Evolutionary conservation across 2,329 filamentous ascomycete species (phyloP).

Genomic region (Aspergillus arachidicola): DNA sequence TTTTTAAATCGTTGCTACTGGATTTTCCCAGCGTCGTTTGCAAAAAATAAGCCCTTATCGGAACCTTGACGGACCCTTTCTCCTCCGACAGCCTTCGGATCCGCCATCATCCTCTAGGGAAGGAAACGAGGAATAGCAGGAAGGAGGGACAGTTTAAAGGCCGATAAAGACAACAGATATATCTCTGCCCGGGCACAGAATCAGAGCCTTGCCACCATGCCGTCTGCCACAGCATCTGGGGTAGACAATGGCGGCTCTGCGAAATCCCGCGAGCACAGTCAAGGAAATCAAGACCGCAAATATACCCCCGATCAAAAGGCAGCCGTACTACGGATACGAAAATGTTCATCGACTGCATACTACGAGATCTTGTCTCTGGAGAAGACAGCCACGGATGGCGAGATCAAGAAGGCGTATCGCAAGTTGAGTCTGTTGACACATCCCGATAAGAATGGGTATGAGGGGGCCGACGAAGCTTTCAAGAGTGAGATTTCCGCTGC

Average conservation of each 20-base stretch:
- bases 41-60: slow-evolving; percentile 3
- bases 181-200: neutral
- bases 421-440: slow-evolving; percentile 93
- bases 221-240: slow-evolving; percentile 51
- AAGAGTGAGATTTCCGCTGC: slow-evolving; percentile 63
- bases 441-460: slow-evolving; percentile 97
- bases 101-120: neutral
- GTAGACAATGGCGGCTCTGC: slow-evolving; percentile 48
- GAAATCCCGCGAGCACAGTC: slow-evolving; percentile 51
- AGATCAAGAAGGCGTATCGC: slow-evolving; percentile 97
- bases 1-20: neutral
- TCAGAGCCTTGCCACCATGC: slow-evolving; percentile 30
- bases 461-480: slow-evolving; percentile 94
- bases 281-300: slow-evolving; percentile 57
- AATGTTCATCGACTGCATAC: slow-evolving; percentile 82
- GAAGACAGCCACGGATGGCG: slow-evolving; percentile 69
- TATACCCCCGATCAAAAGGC: slow-evolving; percentile 90
- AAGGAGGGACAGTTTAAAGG: neutral
- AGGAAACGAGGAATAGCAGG: neutral
- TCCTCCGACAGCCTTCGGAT: neutral
- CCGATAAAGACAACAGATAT: neutral
- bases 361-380: slow-evolving; percentile 90
- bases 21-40: slow-evolving; percentile 2
- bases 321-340: slow-evolving; percentile 84
- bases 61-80: neutral